Evolutionary conservation across 202 grass and related monocot genomes (phyloP), one percentile per base, ranked within the genome.

Genomic region (Musa balbisiana): DNA sequence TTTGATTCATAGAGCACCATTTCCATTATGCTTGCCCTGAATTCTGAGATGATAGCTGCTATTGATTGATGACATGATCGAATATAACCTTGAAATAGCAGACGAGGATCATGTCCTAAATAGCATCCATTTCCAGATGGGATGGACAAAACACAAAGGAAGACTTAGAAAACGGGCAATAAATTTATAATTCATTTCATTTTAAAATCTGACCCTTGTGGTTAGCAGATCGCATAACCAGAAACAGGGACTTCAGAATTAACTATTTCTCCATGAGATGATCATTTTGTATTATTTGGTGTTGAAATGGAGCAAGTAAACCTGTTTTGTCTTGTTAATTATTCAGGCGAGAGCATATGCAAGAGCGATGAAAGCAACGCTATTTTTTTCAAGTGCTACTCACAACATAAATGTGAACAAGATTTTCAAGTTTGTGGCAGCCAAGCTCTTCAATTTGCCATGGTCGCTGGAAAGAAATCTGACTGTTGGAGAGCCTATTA

Each of bases 351-450:
- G 94, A 80, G 88, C 94, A 93, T 98, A 89, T 75, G 94, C 94
- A 83, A 98, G 94, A 86, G 91, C 82, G 87, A 98, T 98, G 94
- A 93, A 98, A 67, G 94, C 94, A 53, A 92, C 94, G 72, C 85
- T 98, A 69, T 98, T 98, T 83, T 98, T 98, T 83, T 94, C 94
- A 13, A 98, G 94, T 77, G 67, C 90, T 71, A 94, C 85, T 74
- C 94, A 98, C 83, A 98, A 93, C 75, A 93, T 98, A 83, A 98
- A 98, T 82, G 94, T 98, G 76, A 98, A 93, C 90, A 98, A 93
- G 84, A 94, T 98, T 80, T 93, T 98, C 91, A 98, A 98, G 87
- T 98, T 91, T 77, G 89, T 98, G 73, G 89, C 81, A 78, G 94
- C 94, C 63, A 98, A 89, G 87, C 82, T 90, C 78, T 98, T 98